phyloP scores from a whole-genome alignment of 2,329 filamentous ascomycete species.

The Alternaria consortialis region DNA sequence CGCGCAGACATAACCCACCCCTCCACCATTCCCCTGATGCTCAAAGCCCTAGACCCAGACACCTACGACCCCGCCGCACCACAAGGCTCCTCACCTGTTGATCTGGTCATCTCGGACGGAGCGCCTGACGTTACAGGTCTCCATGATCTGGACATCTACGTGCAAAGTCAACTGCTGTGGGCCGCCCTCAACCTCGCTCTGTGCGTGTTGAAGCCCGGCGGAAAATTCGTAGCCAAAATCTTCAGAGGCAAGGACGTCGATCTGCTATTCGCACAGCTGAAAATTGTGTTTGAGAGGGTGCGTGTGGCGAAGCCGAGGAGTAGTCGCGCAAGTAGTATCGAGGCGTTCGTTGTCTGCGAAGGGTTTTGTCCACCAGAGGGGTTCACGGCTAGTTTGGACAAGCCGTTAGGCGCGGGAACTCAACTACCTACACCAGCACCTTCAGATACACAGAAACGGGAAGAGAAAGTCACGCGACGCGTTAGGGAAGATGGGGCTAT shows the following conservation, averaged over 20 bases:
- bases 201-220: conserved; percentile 89
- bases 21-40: conserved; percentile 87
- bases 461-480: conserved; percentile 35
- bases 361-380: conserved; percentile 83
- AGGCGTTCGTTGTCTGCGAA: conserved; percentile 95
- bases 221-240: conserved; percentile 98
- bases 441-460: conserved; percentile 8
- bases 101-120: conserved; percentile 93
- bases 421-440: conserved; percentile 57
- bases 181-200: conserved; percentile 92
- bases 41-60: conserved; percentile 82
- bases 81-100: conserved; percentile 76
- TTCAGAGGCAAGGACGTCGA: conserved; percentile 97
- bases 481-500: conserved; percentile 58
- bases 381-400: conserved; percentile 78
- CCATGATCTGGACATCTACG: conserved; percentile 97
- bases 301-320: conserved; percentile 93
- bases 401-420: conserved; percentile 73
- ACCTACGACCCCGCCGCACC: conserved; percentile 52
- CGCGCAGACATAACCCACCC: conserved; percentile 98
- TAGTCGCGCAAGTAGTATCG: conserved; percentile 93
- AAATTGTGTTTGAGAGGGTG: conserved; percentile 87
- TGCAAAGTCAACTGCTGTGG: conserved; percentile 94
- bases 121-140: conserved; percentile 96
- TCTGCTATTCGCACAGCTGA: conserved; percentile 90